A percentile compares a stretch with the other conserved stretches of the same genome.
These are phyloP conservation scores for Durio zibethinus DNA, from an alignment of 345 rosid genomes.

Conservation along the genomic window DNA sequence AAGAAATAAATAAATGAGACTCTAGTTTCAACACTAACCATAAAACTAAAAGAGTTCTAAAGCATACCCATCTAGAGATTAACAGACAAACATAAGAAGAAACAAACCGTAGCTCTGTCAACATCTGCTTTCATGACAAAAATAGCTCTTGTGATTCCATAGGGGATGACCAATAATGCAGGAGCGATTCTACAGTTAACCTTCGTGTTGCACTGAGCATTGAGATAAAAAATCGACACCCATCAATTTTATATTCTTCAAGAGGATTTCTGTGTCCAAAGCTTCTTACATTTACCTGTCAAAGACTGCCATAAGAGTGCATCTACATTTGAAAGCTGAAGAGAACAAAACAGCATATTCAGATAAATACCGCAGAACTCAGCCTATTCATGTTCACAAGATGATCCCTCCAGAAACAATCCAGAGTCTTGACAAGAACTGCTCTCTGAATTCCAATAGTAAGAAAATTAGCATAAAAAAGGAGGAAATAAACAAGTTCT, in stretches of 20 bases:
- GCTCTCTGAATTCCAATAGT: slow-evolving; percentile 53
- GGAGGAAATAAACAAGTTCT: background rate
- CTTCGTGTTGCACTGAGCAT: slow-evolving; percentile 93
- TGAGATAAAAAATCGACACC: slow-evolving; percentile 90
- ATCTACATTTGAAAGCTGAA: slow-evolving; percentile 6
- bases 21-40: background rate
- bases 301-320: slow-evolving; percentile 22
- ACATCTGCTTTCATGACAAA: slow-evolving; percentile 7
- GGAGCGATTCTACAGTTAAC: slow-evolving; percentile 71
- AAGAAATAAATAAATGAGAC: background rate
- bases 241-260: slow-evolving; percentile 96
- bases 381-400: slow-evolving; percentile 91
- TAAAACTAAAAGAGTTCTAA: background rate
- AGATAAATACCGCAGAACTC: slow-evolving; percentile 68
- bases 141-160: slow-evolving; percentile 67
- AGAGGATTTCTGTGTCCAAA: slow-evolving; percentile 97
- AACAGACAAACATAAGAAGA: background rate
- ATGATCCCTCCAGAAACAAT: slow-evolving; percentile 94
- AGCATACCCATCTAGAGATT: background rate
- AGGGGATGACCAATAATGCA: slow-evolving; percentile 82
- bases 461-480: slow-evolving; percentile 7
- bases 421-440: slow-evolving; percentile 80
- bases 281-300: slow-evolving; percentile 86
- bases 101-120: slow-evolving; percentile 1
- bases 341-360: slow-evolving; percentile 3